A percentile compares a stretch with the other conserved stretches of the same genome.
phyloP scores from a whole-genome alignment of 1,284 basidiomycete genomes.

The Fomitopsis schrenkii region DNA sequence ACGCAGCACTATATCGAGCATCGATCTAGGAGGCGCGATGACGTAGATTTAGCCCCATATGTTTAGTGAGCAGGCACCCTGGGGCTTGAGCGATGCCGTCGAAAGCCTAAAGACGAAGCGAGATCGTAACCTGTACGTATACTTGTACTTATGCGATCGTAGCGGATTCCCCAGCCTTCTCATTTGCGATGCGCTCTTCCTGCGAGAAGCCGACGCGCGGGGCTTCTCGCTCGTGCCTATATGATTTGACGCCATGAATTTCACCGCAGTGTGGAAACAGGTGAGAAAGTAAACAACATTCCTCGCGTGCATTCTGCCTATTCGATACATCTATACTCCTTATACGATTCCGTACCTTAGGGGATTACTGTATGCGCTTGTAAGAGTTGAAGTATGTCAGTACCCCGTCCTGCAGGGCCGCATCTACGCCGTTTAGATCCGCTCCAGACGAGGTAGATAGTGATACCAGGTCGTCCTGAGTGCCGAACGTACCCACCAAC shows the following conservation, averaged over 20 bases:
- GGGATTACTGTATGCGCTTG: conserved; percentile 20
- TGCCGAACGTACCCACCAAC: conserved; percentile 77
- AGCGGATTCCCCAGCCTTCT: neutral
- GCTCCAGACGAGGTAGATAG: conserved; percentile 37
- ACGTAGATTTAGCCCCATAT: neutral
- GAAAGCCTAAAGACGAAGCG: neutral
- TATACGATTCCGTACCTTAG: neutral
- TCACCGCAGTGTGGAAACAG: neutral
- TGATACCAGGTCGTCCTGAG: conserved; percentile 39
- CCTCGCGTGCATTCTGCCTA: neutral
- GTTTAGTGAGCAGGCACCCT: neutral
- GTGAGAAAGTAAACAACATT: neutral
- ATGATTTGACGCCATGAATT: neutral
- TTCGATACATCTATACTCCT: neutral
- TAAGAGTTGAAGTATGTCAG: conserved; percentile 63
- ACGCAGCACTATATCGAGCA: conserved; percentile 67
- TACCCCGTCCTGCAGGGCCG: conserved; percentile 55
- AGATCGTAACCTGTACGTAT: neutral
- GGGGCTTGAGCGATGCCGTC: neutral
- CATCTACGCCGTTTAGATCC: conserved; percentile 59
- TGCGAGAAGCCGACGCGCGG: neutral
- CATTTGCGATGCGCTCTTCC: neutral
- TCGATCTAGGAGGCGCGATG: conserved; percentile 40
- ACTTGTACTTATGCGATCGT: neutral
- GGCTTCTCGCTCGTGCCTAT: neutral